Percentiles rank a stretch among this genome's conserved stretches.
Evolutionary conservation across 495 filamentous ascomycete species (phyloP).

Genomic region (Clavariopsis aquatica): DNA sequence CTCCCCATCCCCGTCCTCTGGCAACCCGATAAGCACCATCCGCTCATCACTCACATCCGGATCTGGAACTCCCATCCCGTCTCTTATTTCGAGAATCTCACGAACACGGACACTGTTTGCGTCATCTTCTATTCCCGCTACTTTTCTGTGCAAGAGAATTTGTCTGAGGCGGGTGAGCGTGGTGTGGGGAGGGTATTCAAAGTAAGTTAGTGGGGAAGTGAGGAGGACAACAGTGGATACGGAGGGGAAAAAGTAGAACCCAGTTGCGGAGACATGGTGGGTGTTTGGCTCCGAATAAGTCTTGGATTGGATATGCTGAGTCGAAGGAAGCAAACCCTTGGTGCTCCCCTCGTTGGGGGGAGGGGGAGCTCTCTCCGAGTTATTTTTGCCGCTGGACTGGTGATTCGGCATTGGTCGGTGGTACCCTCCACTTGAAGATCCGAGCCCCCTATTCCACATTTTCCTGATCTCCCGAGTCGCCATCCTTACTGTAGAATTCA

Average conservation of each 20-base stretch:
- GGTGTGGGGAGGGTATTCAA: conserved; percentile 2
- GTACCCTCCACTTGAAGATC: too few relatives aligned
- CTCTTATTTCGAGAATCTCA: conserved; percentile 12
- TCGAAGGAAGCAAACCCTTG: too few relatives aligned
- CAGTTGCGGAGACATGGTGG: conserved; percentile 4
- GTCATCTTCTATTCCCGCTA: not conserved
- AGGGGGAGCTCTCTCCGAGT: too few relatives aligned
- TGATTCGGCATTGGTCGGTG: too few relatives aligned
- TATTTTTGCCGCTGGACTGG: too few relatives aligned
- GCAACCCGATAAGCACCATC: not conserved
- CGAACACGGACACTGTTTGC: not conserved
- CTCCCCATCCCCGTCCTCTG: not conserved
- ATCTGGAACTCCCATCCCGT: not conserved
- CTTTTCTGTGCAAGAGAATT: not conserved
- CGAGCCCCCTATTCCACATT: too few relatives aligned
- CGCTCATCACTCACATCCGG: not conserved
- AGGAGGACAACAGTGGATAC: conserved; percentile 10
- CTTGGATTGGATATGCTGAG: not conserved
- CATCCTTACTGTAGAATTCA: too few relatives aligned
- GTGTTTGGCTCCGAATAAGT: not conserved
- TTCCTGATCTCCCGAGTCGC: too few relatives aligned
- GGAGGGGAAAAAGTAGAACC: conserved; percentile 16
- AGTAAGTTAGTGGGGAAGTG: not conserved
- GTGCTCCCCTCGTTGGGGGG: too few relatives aligned
- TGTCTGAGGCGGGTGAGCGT: conserved; percentile 6